Evolutionary conservation across 116 monocot species (phyloP).

Genomic region (Cymodocea nodosa): DNA sequence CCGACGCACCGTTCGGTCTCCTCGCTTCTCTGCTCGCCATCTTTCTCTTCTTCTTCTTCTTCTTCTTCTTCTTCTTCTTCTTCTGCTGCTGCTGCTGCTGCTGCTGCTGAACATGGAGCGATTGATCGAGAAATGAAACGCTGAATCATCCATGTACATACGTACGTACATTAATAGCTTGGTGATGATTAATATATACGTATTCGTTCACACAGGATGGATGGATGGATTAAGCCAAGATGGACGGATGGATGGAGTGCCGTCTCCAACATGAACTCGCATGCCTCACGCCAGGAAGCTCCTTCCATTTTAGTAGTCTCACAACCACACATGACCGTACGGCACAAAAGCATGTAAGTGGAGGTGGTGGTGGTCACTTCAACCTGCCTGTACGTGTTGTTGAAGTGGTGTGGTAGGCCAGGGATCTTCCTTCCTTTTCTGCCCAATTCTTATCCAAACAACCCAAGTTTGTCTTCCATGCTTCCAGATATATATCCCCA

Average conservation of each 20-base stretch:
- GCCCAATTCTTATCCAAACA: conserved; percentile 1
- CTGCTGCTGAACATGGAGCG: too few species aligned
- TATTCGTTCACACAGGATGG: neutral
- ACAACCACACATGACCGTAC: neutral
- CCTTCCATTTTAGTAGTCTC: neutral
- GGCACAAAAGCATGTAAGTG: neutral
- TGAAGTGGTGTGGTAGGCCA: too few species aligned
- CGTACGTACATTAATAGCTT: too few species aligned
- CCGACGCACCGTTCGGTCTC: too few species aligned
- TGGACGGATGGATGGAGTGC: neutral
- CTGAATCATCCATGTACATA: too few species aligned
- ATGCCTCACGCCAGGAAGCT: conserved; percentile 1
- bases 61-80: too few species aligned
- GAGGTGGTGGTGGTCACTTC: neutral
- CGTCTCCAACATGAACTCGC: neutral
- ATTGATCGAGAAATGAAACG: too few species aligned
- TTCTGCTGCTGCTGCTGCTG: too few species aligned
- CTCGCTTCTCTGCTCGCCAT: too few species aligned
- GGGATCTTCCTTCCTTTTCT: neutral
- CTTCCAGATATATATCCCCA: neutral
- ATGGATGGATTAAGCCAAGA: neutral
- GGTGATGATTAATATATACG: too few species aligned
- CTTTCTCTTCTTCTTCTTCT: too few species aligned
- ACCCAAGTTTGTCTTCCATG: neutral
- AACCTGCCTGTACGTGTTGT: neutral